A percentile compares a stretch with the other conserved stretches of the same genome.
Evolutionary conservation across 345 rosid species (phyloP).

Genomic region (Punica granatum): DNA sequence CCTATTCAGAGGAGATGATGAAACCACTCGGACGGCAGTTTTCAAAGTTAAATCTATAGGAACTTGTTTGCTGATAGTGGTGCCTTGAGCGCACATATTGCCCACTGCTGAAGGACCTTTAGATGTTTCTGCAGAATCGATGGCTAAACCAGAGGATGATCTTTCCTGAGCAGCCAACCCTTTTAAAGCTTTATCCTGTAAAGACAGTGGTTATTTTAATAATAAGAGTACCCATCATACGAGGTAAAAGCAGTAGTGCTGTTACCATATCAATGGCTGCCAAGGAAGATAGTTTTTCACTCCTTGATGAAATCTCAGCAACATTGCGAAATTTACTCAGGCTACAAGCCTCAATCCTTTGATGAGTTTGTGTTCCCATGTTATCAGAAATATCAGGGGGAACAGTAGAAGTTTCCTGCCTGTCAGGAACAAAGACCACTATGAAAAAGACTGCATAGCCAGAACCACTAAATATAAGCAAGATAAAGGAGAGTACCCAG

Average conservation of each 20-base stretch:
- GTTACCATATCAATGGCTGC: conserved; percentile 75
- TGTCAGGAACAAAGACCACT: conserved; percentile 21
- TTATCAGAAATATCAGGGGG: conserved; percentile 36
- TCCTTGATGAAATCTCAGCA: conserved; percentile 64
- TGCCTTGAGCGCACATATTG: conserved; percentile 42
- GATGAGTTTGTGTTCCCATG: conserved; percentile 24
- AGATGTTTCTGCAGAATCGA: conserved; percentile 30
- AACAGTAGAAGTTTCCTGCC: conserved; percentile 31
- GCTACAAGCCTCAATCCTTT: conserved; percentile 43
- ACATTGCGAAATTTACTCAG: conserved; percentile 71
- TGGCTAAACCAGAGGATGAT: conserved; percentile 23
- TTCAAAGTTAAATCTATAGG: conserved; percentile 91
- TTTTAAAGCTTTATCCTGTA: conserved; percentile 78
- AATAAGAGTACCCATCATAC: not conserved
- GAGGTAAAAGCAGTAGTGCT: conserved; percentile 11
- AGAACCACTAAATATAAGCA: not conserved
- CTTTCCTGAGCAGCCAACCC: conserved; percentile 52
- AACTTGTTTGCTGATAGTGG: conserved; percentile 44
- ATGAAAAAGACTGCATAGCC: conserved; percentile 2
- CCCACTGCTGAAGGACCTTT: conserved; percentile 29
- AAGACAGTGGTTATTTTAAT: conserved; percentile 14
- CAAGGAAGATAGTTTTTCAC: conserved; percentile 39
- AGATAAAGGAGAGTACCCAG: conserved; percentile 30
- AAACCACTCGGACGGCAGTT: conserved; percentile 51
- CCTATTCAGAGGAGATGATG: conserved; percentile 63